Conservation (phyloP, 768 basidiomycete genomes). For the Roridomyces roridus region DNA sequence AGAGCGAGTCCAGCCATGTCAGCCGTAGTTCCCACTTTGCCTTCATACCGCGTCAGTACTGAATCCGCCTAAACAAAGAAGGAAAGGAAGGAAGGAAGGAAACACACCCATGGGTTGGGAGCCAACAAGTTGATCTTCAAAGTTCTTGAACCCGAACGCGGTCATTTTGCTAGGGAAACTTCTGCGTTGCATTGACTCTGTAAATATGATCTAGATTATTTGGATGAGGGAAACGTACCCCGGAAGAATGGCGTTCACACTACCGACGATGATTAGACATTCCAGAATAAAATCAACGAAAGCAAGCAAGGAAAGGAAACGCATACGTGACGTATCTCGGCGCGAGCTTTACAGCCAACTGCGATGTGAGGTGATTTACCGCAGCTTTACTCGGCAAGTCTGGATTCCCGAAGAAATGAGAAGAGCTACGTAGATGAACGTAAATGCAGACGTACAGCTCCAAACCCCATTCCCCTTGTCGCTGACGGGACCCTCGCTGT, state of each 20-base stretch:
- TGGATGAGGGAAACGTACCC: constrained; percentile 58
- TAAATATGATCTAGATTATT: constrained; percentile 2
- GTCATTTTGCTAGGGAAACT: constrained; percentile 90
- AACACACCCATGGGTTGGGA: constrained; percentile 70
- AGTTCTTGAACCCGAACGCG: constrained; percentile 64
- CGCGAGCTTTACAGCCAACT: constrained; percentile 72
- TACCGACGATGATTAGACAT: constrained; percentile 31
- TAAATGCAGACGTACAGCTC: too few species aligned
- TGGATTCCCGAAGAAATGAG: too few species aligned
- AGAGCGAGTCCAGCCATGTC: constrained; percentile 78
- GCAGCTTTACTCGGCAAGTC: constrained; percentile 86
- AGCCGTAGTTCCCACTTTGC: constrained; percentile 65
- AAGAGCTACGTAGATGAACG: too few species aligned
- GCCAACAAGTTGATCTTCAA: constrained; percentile 58
- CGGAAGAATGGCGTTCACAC: constrained; percentile 85
- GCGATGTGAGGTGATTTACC: constrained; percentile 82
- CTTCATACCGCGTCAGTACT: too few species aligned
- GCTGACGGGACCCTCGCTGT: constrained; percentile 57
- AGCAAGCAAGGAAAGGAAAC: too few species aligned
- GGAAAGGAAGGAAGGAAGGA: not conserved
- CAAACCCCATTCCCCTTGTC: constrained; percentile 69
- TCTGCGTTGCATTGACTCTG: constrained; percentile 35
- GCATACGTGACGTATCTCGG: constrained; percentile 69
- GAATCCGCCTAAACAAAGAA: not conserved
- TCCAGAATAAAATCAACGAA: not conserved